These are phyloP conservation scores for Austroboletus niveus DNA, from an alignment of 1,284 basidiomycete species.

Conservation along the genomic window DNA sequence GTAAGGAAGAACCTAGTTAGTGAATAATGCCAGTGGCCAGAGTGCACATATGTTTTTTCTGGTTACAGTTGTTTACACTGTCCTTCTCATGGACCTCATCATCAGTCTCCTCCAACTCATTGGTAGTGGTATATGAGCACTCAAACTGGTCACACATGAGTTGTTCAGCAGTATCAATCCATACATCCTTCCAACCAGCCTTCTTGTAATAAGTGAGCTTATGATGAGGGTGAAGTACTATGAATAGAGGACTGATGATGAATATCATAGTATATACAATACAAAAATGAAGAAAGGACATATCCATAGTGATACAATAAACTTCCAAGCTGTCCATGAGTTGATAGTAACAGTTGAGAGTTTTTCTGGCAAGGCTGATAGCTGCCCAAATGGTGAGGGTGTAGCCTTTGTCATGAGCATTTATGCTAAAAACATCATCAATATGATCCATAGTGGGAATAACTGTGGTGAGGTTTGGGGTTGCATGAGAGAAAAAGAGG, in stretches of 20 bases:
- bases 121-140: background rate
- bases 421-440: conserved; percentile 15
- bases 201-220: conserved; percentile 23
- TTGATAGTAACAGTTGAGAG: conserved; percentile 30
- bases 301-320: conserved; percentile 10
- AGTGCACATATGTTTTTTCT: too few species aligned
- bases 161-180: conserved; percentile 12
- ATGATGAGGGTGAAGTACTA: conserved; percentile 24
- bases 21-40: too few species aligned
- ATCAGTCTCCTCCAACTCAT: too few species aligned
- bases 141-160: background rate
- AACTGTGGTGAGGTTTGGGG: conserved; percentile 23
- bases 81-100: too few species aligned
- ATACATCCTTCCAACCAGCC: conserved; percentile 17
- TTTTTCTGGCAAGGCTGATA: conserved; percentile 18
- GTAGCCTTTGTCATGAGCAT: conserved; percentile 7
- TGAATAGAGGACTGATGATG: too few species aligned
- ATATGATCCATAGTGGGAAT: conserved; percentile 32
- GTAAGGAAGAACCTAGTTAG: too few species aligned
- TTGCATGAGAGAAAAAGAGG: conserved; percentile 23
- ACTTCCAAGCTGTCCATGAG: conserved; percentile 24
- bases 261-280: too few species aligned
- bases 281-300: too few species aligned
- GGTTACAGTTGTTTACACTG: too few species aligned
- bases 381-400: conserved; percentile 14